Conservation (phyloP, 768 basidiomycete species). For the Jaapia argillacea region DNA sequence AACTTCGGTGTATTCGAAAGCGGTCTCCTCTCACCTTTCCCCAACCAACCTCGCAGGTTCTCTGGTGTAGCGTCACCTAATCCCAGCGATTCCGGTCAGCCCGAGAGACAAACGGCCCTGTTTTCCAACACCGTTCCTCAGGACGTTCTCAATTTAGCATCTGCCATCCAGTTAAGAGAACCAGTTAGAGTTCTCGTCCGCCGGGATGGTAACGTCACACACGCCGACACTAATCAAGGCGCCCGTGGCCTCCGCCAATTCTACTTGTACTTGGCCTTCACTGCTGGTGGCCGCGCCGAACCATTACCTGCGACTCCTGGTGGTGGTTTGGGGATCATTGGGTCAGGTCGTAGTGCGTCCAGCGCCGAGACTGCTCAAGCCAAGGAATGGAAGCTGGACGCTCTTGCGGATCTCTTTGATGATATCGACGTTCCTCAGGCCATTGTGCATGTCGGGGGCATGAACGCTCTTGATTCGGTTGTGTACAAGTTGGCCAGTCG, state of each 20-base stretch:
- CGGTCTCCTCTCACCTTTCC: constrained; percentile 10
- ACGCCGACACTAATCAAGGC: constrained; percentile 58
- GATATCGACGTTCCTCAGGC: constrained; percentile 76
- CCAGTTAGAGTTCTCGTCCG: constrained; percentile 97
- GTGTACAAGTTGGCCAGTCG: constrained; percentile 83
- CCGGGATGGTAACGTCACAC: constrained; percentile 74
- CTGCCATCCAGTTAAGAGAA: constrained; percentile 87
- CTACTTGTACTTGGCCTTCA: constrained; percentile 94
- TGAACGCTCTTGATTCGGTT: constrained; percentile 80
- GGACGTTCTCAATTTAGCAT: constrained; percentile 93
- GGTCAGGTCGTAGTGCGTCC: constrained; percentile 77
- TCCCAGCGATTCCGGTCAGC: constrained; percentile 28
- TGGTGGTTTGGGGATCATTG: constrained; percentile 80
- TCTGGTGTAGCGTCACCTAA: constrained; percentile 46
- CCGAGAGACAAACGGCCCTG: constrained; percentile 86
- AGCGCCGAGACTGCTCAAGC: constrained; percentile 80
- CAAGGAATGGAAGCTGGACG: constrained; percentile 92
- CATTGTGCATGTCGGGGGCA: constrained; percentile 82
- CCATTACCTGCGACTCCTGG: constrained; percentile 30
- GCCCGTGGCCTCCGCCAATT: constrained; percentile 87
- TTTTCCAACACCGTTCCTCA: constrained; percentile 98
- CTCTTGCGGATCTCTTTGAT: constrained; percentile 81
- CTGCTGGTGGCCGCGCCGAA: constrained; percentile 69
- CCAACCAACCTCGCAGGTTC: constrained; percentile 40
- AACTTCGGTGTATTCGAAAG: constrained; percentile 4